Evolutionary conservation across 768 basidiomycete species (phyloP).

Genomic region (Lenzites betulinus): DNA sequence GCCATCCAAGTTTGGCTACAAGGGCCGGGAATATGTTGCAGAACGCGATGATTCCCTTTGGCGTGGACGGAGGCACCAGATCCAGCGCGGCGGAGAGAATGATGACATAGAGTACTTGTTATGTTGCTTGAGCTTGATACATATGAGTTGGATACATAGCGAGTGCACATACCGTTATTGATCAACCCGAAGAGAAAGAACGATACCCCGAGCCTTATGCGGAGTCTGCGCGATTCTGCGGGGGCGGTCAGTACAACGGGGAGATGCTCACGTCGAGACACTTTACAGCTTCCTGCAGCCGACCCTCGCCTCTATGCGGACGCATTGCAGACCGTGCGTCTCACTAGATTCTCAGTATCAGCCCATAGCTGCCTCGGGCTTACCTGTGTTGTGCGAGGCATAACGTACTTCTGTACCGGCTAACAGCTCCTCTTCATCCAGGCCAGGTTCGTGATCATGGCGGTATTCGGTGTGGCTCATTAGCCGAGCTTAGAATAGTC

Average conservation of each 20-base stretch:
- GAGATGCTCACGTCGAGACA: neutral
- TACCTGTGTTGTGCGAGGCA: neutral
- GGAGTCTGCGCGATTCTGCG: conserved; percentile 19
- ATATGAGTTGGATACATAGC: neutral
- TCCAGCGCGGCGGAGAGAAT: conserved; percentile 96
- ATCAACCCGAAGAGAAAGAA: conserved; percentile 93
- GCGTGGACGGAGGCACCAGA: conserved; percentile 87
- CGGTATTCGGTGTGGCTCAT: no score
- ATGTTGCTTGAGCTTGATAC: conserved; percentile 2
- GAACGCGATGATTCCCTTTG: conserved; percentile 93
- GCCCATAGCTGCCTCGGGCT: neutral
- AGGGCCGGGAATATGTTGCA: conserved; percentile 93
- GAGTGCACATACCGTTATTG: conserved; percentile 71
- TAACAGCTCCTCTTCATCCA: neutral
- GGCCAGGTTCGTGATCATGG: neutral
- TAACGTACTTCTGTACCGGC: neutral
- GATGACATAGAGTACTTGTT: conserved; percentile 87
- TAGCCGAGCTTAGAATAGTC: no score
- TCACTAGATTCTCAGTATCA: neutral
- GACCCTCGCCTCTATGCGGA: neutral
- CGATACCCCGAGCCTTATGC: conserved; percentile 50
- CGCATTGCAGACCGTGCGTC: neutral
- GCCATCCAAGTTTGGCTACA: conserved; percentile 88
- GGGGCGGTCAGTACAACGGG: neutral
- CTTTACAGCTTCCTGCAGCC: neutral